Conservation (phyloP, 768 basidiomycete genomes). For the Leccinum arenicola region DNA sequence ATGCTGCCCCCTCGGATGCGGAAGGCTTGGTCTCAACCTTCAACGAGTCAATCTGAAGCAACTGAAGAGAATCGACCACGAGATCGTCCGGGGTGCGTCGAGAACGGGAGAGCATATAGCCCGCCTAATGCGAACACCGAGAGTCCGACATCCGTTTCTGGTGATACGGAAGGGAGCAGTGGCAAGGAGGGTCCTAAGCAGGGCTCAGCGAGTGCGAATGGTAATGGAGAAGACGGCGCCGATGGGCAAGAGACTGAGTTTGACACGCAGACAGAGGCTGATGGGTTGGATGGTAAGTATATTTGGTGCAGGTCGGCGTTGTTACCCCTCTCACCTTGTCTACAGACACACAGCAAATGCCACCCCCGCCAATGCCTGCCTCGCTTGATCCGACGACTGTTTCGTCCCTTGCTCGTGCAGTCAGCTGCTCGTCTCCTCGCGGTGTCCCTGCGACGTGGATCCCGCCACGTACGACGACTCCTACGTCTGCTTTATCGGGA, state of each 20-base stretch:
- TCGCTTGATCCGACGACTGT: conserved; percentile 40
- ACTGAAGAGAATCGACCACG: conserved; percentile 1
- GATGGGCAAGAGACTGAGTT: conserved; percentile 32
- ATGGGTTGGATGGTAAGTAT: conserved; percentile 24
- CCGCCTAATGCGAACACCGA: conserved; percentile 18
- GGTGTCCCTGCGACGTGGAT: conserved; percentile 10
- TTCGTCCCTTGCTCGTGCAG: conserved; percentile 24
- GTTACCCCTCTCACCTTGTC: neutral
- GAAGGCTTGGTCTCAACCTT: conserved; percentile 39
- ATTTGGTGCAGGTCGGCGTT: neutral
- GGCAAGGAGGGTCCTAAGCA: neutral
- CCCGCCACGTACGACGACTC: conserved; percentile 9
- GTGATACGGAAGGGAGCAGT: conserved; percentile 2
- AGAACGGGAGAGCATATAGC: conserved; percentile 15
- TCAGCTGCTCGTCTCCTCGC: conserved; percentile 21
- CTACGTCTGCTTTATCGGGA: conserved; percentile 2
- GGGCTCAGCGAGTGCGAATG: neutral
- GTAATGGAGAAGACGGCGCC: conserved; percentile 12
- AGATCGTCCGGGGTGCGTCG: neutral
- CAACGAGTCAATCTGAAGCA: conserved; percentile 1
- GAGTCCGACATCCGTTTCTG: conserved; percentile 16
- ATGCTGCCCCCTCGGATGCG: conserved; percentile 64
- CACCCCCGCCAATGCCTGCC: conserved; percentile 50
- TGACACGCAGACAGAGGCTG: conserved; percentile 30
- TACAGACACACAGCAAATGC: conserved; percentile 42